Percentiles rank a stretch among this genome's conserved stretches.
These are phyloP conservation scores for Nakazawaea siamensis DNA, from an alignment of 805 yeast genomes.

Conservation along the genomic window DNA sequence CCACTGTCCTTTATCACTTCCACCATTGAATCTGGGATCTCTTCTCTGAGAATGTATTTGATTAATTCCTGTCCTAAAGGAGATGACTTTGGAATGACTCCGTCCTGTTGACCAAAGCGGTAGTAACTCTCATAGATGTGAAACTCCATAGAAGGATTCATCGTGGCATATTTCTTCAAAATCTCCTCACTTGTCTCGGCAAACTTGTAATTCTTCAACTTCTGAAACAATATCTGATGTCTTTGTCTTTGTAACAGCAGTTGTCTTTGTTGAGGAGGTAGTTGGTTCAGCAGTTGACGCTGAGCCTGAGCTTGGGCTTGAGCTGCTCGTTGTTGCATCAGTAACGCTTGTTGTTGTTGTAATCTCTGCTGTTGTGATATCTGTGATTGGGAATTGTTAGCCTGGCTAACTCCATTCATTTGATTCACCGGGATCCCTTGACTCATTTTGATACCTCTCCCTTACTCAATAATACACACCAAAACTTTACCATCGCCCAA, in stretches of 20 bases:
- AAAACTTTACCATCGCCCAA: too few species aligned
- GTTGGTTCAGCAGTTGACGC: slow-evolving; percentile 18
- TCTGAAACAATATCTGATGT: slow-evolving; percentile 23
- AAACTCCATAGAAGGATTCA: slow-evolving; percentile 76
- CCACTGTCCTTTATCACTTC: slow-evolving; percentile 87
- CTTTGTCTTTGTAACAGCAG: slow-evolving; percentile 32
- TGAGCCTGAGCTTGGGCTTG: slow-evolving; percentile 15
- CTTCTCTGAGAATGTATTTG: slow-evolving; percentile 69
- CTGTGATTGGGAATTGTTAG: neutral
- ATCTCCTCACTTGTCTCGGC: slow-evolving; percentile 68
- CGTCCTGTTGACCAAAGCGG: slow-evolving; percentile 85
- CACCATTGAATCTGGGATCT: slow-evolving; percentile 81
- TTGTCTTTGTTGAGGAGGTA: slow-evolving; percentile 28
- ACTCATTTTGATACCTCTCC: slow-evolving; percentile 4
- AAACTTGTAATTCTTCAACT: slow-evolving; percentile 44
- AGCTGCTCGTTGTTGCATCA: neutral
- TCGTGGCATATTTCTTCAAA: slow-evolving; percentile 65
- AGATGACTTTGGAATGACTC: slow-evolving; percentile 73
- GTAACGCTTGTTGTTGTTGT: slow-evolving; percentile 17
- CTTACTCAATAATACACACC: too few species aligned
- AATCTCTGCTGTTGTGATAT: slow-evolving; percentile 19
- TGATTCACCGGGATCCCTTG: slow-evolving; percentile 10
- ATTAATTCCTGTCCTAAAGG: slow-evolving; percentile 74
- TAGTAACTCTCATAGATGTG: slow-evolving; percentile 90
- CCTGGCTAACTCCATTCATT: slow-evolving; percentile 7